Conservation (phyloP, 1,284 basidiomycete genomes). For the Sanghuangporus baumii region DNA sequence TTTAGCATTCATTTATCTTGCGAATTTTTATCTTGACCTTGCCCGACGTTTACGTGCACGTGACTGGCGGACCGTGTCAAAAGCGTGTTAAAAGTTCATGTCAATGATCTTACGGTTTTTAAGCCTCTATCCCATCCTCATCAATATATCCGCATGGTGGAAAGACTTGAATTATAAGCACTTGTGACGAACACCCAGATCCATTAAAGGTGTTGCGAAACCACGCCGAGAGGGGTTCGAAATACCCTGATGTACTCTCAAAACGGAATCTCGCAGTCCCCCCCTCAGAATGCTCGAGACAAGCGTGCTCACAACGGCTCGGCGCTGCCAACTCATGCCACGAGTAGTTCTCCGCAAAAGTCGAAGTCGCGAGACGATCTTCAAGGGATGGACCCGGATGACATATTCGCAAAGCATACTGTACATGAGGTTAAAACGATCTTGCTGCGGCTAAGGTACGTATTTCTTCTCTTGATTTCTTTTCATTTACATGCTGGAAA, state of each 20-base stretch:
- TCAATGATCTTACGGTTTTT: too few species aligned
- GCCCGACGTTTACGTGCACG: too few species aligned
- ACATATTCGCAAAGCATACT: conserved; percentile 70
- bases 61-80: too few species aligned
- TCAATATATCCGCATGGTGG: too few species aligned
- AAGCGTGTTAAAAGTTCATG: too few species aligned
- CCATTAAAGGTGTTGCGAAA: neutral
- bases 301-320: neutral
- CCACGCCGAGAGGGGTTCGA: neutral
- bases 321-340: neutral
- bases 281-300: neutral
- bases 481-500: neutral
- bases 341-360: neutral
- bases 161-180: too few species aligned
- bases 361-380: neutral
- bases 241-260: neutral
- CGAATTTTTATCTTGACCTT: too few species aligned
- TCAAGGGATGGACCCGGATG: conserved; percentile 56
- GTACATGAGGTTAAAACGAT: conserved; percentile 71
- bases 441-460: conserved; percentile 67
- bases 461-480: conserved; percentile 3
- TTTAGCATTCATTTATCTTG: neutral
- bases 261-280: neutral
- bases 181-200: neutral
- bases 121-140: too few species aligned